Evolutionary conservation across 352 stramenopile genomes (phyloP), one percentile per base, ranked within the genome.

Genomic region (Phytophthora colocasiae): DNA sequence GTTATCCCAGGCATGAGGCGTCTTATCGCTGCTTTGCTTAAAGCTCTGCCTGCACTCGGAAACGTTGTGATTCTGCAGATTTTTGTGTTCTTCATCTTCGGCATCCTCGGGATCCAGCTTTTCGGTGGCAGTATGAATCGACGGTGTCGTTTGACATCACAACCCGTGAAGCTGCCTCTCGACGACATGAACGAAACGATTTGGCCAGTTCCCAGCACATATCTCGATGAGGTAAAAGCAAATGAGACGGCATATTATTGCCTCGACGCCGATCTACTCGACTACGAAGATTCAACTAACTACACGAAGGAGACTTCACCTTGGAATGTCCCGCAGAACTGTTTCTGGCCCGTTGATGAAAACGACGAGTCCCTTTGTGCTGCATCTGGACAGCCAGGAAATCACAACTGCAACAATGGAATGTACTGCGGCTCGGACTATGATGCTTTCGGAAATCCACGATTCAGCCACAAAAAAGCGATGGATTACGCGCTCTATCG

Each of bases 61-160:
- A 96, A 97, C 53, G 91, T 97, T n/a, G 63, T 97, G 4, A 83
- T 97, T 12, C 58, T 98, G 8, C 81, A 96, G 58, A 73, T 92
- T n/a, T 97, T 98, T 52, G 81, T 97, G 0, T 97, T 97, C 58
- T 85, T 93, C 34, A 89, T 98, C 38, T 97, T 98, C 63, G 89
- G 87, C 0, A 97, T 98, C 64, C 70, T 97, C 1, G 92, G 88
- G 0, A 87, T 97, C 36, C 90, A 98, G 46, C 74, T 98, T 15
- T 98, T 96, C 53, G 69, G 77, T 24, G 91, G 90, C 12, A 83
- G 70, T 17, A 90, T 97, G 77, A 92, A 85, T 41, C 77, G 80
- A n/a, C 67, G 87, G 31, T 97, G 91, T 69, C 87, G 87, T 0
- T 57, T 97, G 17, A 97, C 89, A 12, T 70, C 78, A 17, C 85